Evolutionary conservation across 441 rosid species (phyloP).

Genomic region (Cnidoscolus chayamansa): DNA sequence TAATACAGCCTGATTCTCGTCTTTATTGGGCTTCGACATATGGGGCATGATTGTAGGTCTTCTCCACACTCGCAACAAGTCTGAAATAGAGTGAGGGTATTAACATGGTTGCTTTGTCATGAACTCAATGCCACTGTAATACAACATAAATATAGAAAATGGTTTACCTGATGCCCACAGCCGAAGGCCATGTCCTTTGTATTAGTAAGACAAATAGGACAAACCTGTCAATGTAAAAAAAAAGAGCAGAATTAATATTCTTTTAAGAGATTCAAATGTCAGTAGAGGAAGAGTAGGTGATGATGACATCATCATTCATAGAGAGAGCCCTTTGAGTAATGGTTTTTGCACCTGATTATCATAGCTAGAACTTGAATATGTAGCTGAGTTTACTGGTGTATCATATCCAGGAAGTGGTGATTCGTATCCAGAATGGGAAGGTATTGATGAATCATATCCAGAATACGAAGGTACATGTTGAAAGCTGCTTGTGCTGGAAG

Average conservation of each 20-base stretch:
- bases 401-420: constrained; percentile 39
- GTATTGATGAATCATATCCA: constrained; percentile 26
- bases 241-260: constrained; percentile 12
- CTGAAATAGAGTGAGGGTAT: constrained; percentile 32
- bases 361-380: constrained; percentile 44
- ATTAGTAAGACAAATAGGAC: constrained; percentile 70
- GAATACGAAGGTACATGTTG: constrained; percentile 36
- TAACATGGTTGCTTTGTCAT: constrained; percentile 14
- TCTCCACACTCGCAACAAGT: constrained; percentile 91
- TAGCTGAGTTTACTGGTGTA: constrained; percentile 36
- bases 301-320: background rate
- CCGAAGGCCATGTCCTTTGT: constrained; percentile 86
- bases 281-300: background rate
- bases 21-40: constrained; percentile 63
- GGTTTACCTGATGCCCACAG: constrained; percentile 91
- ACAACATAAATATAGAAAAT: constrained; percentile 12
- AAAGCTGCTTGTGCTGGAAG: constrained; percentile 51
- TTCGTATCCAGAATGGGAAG: constrained; percentile 25
- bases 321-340: constrained; percentile 3
- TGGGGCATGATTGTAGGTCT: constrained; percentile 69
- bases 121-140: background rate
- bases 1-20: constrained; percentile 84
- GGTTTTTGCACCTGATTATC: constrained; percentile 55
- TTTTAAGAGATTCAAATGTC: constrained; percentile 1
- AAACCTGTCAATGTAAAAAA: constrained; percentile 38